Base-by-base conservation (phyloP, 257 asterid genomes). In the Thymus quinquecostatus region DNA sequence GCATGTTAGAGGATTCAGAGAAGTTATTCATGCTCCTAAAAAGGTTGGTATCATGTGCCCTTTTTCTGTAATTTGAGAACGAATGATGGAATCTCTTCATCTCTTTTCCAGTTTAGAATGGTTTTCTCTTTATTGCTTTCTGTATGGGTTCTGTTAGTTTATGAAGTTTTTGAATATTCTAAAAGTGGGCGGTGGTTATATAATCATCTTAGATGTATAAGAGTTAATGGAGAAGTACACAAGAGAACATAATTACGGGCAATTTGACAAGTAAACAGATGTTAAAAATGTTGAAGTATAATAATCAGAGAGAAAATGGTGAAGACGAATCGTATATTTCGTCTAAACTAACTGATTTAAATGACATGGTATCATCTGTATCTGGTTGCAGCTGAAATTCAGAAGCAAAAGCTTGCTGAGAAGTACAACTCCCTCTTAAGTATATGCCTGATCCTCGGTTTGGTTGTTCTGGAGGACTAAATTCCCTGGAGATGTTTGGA, bases 11-110 rank as follows among this genome's bases (percentile, higher is more conserved):
- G 83, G 94, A 79, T 87, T 88, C 50, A 92, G 21, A 71, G 96
- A 92, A 80, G 84, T 88, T 64, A 75, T 95, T 70, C 97, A 92
- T 83, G 96, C 78, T 65, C 96, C 96, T 61, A 91, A 89, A 79
- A 86, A 72, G 90, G 96, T 87, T 55, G 50, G 81, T 34, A 38
- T 72, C 28, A 21, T 27, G 33, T 8, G 45, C 67, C 8, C 32
- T 5, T 1, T 21, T 69, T 28, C 45, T 34, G 47, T 36, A 40
- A 60, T 57, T 47, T 77, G 2, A 21, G 21, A 21, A 21, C 21
- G 21, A 21, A 21, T 21, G 21, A 14, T 38, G 38, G 44, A 21
- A 47, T 60, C 45, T 58, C 9, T 41, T 28, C 48, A 29, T 62
- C 11, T 8, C 40, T 28, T 28, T 44, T 44, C 64, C 21, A 27